Percentiles rank a stretch among this genome's conserved stretches.
These are phyloP conservation scores for Entomortierella parvispora DNA, from an alignment of 192 early-diverging fungal species.

Conservation along the genomic window DNA sequence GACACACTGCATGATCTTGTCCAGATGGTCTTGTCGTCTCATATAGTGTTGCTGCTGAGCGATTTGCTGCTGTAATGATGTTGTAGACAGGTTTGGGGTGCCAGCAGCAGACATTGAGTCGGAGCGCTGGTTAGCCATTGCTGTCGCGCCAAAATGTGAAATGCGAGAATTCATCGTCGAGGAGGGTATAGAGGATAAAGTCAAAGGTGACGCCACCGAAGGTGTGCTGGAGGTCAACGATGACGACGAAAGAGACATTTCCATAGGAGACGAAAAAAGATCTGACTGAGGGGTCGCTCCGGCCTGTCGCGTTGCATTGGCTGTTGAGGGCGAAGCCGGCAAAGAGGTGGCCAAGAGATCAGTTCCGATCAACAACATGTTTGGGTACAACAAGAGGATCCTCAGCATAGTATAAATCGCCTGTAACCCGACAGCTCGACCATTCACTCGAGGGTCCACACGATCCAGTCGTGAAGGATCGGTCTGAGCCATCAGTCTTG, in stretches of 20 bases:
- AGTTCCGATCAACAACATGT: conserved; percentile 29
- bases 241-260: neutral
- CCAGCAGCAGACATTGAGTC: too few species aligned
- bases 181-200: too few species aligned
- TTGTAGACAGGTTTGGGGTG: too few species aligned
- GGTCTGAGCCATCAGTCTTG: conserved; percentile 9
- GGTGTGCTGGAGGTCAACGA: too few species aligned
- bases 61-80: neutral
- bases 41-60: conserved; percentile 20
- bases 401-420: conserved; percentile 27
- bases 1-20: conserved; percentile 41
- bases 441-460: conserved; percentile 41
- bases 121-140: neutral
- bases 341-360: conserved; percentile 10
- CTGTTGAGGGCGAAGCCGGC: neutral
- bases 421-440: conserved; percentile 37
- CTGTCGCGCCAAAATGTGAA: too few species aligned
- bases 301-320: neutral
- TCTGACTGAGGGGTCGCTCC: neutral
- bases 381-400: conserved; percentile 40
- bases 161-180: too few species aligned
- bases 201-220: too few species aligned
- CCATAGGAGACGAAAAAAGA: neutral
- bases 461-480: conserved; percentile 9
- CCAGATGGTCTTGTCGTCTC: conserved; percentile 22